Evolutionary conservation across 495 filamentous ascomycete genomes (phyloP).

Genomic region (Aspergillus diversus): DNA sequence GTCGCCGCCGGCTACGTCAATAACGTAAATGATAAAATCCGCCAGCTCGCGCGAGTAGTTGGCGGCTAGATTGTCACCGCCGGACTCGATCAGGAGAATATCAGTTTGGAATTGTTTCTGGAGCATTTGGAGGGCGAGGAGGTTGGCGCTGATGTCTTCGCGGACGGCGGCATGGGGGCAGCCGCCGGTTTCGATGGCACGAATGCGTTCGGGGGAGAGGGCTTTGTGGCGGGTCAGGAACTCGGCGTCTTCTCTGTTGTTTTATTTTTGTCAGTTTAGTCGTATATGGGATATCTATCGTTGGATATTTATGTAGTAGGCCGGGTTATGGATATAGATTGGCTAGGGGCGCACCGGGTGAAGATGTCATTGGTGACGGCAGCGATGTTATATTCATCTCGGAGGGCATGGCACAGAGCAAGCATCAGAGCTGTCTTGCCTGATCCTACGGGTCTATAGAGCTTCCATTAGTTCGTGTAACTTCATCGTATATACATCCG

Average conservation of each 20-base stretch:
- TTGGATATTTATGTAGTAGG: too few species aligned
- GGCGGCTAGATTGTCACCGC: slow-evolving; percentile 94
- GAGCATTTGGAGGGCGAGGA: slow-evolving; percentile 85
- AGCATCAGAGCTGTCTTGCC: slow-evolving; percentile 98
- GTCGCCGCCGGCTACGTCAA: slow-evolving; percentile 95
- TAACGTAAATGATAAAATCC: slow-evolving; percentile 97
- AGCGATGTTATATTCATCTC: slow-evolving; percentile 78
- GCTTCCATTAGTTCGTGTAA: slow-evolving; percentile 5
- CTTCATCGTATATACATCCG: too few species aligned
- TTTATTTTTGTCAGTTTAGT: neutral
- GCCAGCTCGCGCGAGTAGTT: slow-evolving; percentile 94
- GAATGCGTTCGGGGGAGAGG: slow-evolving; percentile 79
- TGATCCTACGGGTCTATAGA: slow-evolving; percentile 84
- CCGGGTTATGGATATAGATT: too few species aligned
- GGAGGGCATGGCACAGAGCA: slow-evolving; percentile 78
- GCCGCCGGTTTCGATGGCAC: slow-evolving; percentile 95
- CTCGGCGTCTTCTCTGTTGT: slow-evolving; percentile 73
- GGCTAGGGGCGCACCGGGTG: slow-evolving; percentile 58
- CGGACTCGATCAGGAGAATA: slow-evolving; percentile 88
- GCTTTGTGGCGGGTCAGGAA: slow-evolving; percentile 88
- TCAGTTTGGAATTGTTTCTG: slow-evolving; percentile 74
- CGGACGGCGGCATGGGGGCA: slow-evolving; percentile 97
- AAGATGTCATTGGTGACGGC: slow-evolving; percentile 99
- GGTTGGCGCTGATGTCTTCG: slow-evolving; percentile 93
- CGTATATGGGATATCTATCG: too few species aligned